Evolutionary conservation across 345 rosid genomes (phyloP).

Genomic region (Melaleuca quinquenervia): DNA sequence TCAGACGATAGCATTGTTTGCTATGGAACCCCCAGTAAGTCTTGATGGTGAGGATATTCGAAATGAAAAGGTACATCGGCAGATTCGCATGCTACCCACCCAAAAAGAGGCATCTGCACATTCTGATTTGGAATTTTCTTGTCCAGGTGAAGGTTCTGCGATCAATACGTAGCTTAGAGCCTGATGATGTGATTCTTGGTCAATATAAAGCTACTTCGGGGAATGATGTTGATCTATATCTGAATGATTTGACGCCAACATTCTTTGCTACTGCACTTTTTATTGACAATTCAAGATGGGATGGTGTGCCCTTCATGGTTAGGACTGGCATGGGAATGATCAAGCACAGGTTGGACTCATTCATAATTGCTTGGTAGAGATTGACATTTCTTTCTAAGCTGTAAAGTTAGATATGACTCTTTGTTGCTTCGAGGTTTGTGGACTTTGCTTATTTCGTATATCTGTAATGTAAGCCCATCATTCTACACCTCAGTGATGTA

Average conservation of each 20-base stretch:
- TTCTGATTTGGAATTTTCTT: background rate
- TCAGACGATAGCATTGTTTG: conserved; percentile 66
- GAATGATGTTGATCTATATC: conserved; percentile 22
- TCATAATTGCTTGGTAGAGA: background rate
- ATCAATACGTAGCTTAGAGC: conserved; percentile 44
- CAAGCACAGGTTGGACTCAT: conserved; percentile 43
- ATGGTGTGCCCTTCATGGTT: conserved; percentile 65
- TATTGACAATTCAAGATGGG: conserved; percentile 86
- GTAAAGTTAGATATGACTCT: background rate
- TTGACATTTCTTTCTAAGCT: background rate
- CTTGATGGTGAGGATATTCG: conserved; percentile 78
- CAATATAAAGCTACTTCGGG: conserved; percentile 44
- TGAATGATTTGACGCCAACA: conserved; percentile 39
- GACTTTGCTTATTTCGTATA: background rate
- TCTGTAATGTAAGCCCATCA: background rate
- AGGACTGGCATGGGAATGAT: conserved; percentile 66
- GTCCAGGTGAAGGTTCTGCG: conserved; percentile 65
- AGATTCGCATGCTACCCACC: background rate
- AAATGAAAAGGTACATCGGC: conserved; percentile 49
- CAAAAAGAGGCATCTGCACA: background rate
- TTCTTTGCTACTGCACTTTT: conserved; percentile 61
- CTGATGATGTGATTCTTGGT: conserved; percentile 58
- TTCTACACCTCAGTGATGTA: background rate
- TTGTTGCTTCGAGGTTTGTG: background rate
- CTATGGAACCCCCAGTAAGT: conserved; percentile 81